Percentiles rank a stretch among this genome's conserved stretches.
These are phyloP conservation scores for Stagonosporopsis tanaceti DNA, from an alignment of 2,329 filamentous ascomycete species.

Conservation along the genomic window DNA sequence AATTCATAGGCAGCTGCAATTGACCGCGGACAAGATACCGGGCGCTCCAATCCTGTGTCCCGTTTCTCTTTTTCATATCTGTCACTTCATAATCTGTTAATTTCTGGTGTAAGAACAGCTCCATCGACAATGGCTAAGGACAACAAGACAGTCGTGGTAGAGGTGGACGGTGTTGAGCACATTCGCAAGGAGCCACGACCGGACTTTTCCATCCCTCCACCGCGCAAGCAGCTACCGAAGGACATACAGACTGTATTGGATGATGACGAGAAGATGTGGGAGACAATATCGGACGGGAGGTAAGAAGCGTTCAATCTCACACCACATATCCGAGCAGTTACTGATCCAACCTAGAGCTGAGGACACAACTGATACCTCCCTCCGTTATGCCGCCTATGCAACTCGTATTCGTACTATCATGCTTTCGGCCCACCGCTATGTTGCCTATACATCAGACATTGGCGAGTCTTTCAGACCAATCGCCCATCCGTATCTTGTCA, in stretches of 20 bases:
- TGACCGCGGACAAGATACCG: not conserved
- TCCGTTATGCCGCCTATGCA: slow-evolving; percentile 94
- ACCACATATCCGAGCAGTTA: not conserved
- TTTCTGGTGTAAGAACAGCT: not conserved
- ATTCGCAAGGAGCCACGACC: slow-evolving; percentile 55
- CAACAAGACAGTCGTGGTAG: slow-evolving; percentile 33
- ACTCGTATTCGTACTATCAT: slow-evolving; percentile 86
- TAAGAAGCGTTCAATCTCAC: slow-evolving; percentile 57
- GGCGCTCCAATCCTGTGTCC: not conserved
- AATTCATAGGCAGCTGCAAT: slow-evolving; percentile 5
- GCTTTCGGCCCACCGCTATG: slow-evolving; percentile 89
- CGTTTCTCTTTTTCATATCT: not conserved
- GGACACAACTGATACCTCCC: slow-evolving; percentile 82
- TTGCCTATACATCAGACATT: slow-evolving; percentile 96
- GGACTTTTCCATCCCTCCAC: slow-evolving; percentile 58
- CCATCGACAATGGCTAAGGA: slow-evolving; percentile 48
- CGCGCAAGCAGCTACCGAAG: slow-evolving; percentile 61
- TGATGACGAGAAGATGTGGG: slow-evolving; percentile 72
- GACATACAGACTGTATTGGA: slow-evolving; percentile 65
- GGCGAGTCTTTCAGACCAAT: slow-evolving; percentile 95
- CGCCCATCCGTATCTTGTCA: slow-evolving; percentile 83
- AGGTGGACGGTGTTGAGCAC: slow-evolving; percentile 51
- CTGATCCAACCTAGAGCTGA: slow-evolving; percentile 61
- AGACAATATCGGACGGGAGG: slow-evolving; percentile 80
- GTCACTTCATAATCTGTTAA: no score